Percentiles rank a stretch among this genome's conserved stretches.
phyloP scores from a whole-genome alignment of 495 filamentous ascomycete genomes.

The Pyrenula aspistea region DNA sequence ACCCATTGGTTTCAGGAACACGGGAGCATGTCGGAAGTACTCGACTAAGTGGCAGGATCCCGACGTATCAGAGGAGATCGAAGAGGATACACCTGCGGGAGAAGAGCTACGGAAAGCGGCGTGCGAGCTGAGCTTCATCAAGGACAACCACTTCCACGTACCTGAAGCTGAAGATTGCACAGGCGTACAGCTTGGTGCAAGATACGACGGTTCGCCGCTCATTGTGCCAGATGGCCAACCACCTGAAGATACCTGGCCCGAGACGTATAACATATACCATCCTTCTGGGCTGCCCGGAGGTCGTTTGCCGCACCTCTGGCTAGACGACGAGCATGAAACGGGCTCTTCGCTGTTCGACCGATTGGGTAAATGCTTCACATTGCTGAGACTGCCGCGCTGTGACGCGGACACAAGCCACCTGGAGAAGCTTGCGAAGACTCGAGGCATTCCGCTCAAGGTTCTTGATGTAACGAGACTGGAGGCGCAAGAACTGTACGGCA shows the following conservation, averaged over 20 bases:
- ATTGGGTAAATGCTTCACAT: slow-evolving; percentile 13
- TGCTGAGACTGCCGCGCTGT: slow-evolving; percentile 12
- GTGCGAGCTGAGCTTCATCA: slow-evolving; percentile 1
- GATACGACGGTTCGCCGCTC: too few species aligned
- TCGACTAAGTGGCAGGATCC: neutral
- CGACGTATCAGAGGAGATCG: neutral
- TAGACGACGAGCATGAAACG: too few species aligned
- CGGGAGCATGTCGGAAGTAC: neutral
- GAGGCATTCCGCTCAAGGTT: neutral
- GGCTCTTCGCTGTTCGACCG: too few species aligned
- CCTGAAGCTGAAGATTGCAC: too few species aligned
- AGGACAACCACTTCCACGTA: too few species aligned
- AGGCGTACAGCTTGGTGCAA: too few species aligned
- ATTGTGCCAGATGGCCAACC: slow-evolving; percentile 1
- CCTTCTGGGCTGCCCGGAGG: too few species aligned
- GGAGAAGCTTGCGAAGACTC: neutral
- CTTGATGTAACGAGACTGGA: slow-evolving; percentile 1
- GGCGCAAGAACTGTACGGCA: slow-evolving; percentile 5
- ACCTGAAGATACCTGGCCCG: too few species aligned
- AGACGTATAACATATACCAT: too few species aligned
- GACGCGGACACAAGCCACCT: neutral
- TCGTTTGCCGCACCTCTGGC: too few species aligned
- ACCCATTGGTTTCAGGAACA: slow-evolving; percentile 6
- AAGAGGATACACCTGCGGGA: neutral
- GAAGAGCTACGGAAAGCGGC: neutral